These are phyloP conservation scores for Apiotrichum siamense DNA, from an alignment of 1,284 basidiomycete species.

Conservation along the genomic window DNA sequence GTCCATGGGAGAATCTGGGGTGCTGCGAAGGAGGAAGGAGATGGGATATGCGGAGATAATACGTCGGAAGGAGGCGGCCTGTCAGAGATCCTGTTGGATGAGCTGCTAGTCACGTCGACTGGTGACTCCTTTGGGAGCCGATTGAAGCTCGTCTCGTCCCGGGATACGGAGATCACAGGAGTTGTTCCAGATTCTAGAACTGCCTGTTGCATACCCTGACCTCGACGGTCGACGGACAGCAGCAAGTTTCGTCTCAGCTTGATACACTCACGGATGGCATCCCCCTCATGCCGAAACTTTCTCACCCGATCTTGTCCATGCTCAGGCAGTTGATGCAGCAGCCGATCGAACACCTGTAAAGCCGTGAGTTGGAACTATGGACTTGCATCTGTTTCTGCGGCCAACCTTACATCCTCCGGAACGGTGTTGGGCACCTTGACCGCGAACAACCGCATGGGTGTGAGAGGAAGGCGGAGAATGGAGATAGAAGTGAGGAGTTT, in stretches of 20 bases:
- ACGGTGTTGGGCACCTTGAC: conserved; percentile 12
- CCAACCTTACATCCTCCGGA: conserved; percentile 9
- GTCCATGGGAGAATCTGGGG: conserved; percentile 20
- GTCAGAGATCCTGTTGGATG: conserved; percentile 30
- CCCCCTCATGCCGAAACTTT: conserved; percentile 28
- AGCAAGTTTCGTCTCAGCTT: too few species aligned
- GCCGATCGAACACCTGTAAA: conserved; percentile 24
- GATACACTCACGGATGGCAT: conserved; percentile 23
- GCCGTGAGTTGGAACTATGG: background rate
- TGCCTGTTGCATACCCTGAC: too few species aligned
- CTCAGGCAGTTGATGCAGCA: conserved; percentile 20
- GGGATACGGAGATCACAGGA: too few species aligned
- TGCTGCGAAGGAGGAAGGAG: conserved; percentile 11
- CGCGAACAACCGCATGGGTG: conserved; percentile 9
- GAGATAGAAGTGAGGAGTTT: too few species aligned
- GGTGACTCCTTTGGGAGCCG: too few species aligned
- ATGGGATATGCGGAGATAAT: conserved; percentile 24
- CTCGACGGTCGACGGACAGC: too few species aligned
- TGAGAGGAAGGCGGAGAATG: background rate
- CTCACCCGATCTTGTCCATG: conserved; percentile 23
- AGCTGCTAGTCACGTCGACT: too few species aligned
- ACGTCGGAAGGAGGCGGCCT: conserved; percentile 32
- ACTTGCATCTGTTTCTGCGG: background rate
- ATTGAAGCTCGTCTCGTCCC: too few species aligned
- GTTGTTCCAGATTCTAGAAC: too few species aligned